Conservation (phyloP, 805 yeast species). For the Candida awuae region DNA sequence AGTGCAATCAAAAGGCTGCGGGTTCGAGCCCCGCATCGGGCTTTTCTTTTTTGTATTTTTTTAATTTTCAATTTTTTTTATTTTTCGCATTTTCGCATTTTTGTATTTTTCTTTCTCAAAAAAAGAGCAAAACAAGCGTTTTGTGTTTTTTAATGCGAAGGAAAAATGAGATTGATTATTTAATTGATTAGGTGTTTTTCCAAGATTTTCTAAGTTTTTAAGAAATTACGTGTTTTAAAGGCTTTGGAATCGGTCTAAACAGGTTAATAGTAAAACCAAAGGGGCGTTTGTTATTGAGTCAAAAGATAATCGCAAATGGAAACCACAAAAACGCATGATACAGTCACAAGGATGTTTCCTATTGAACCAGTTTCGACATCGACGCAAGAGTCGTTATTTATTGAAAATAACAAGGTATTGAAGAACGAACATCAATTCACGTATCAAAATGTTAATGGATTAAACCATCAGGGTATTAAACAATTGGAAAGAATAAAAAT, state of each 20-base stretch:
- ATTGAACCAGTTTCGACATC: slow-evolving; percentile 26
- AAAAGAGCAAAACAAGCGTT: no score
- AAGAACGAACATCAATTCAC: slow-evolving; percentile 26
- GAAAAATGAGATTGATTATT: no score
- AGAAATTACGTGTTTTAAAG: no score
- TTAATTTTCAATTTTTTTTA: background rate
- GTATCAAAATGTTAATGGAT: slow-evolving; percentile 28
- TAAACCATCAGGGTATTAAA: slow-evolving; percentile 47
- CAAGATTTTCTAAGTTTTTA: no score
- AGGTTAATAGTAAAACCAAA: no score
- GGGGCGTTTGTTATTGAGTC: no score
- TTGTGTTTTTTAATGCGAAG: no score
- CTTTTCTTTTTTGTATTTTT: slow-evolving; percentile 8
- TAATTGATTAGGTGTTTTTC: no score
- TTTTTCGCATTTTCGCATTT: no score
- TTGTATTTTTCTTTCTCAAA: no score
- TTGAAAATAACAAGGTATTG: slow-evolving; percentile 24
- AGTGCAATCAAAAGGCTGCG: slow-evolving; percentile 12
- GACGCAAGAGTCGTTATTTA: slow-evolving; percentile 28
- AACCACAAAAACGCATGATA: background rate
- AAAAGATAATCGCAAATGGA: no score
- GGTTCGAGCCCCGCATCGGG: slow-evolving; percentile 17
- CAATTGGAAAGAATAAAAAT: slow-evolving; percentile 58
- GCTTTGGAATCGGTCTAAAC: no score
- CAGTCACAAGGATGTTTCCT: slow-evolving; percentile 22